Evolutionary conservation across 2,329 filamentous ascomycete genomes (phyloP), one percentile per base, ranked within the genome.

Genomic region (Trichoderma afroharzianum): DNA sequence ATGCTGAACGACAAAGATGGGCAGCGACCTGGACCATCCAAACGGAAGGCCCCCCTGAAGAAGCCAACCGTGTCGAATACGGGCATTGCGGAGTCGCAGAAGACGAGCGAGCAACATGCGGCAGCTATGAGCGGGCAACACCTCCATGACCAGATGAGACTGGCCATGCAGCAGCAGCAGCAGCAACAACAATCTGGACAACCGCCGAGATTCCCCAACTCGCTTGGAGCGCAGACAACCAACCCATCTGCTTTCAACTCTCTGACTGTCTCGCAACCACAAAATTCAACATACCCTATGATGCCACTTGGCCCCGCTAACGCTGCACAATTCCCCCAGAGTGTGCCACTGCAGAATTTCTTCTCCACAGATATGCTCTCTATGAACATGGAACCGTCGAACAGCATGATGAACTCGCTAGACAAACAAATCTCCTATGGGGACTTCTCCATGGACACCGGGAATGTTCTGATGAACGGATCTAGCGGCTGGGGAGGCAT

Each of bases 351-450:
- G 50, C 78, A 78, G 64, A 77, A 78, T 30, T 84, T 87, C 71
- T 88, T 86, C 75, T 80, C 86, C 9, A 82, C 84, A 63, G 84
- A 90, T 76, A 78, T 91, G 47, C 83, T 90, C n/a, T 79, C 83
- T 6, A 80, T 88, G 73, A 84, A 84, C 4, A 81, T 90, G 18
- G 85, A 85, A 76, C 85, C 84, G 71, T 80, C 81, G 24, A 82
- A 84, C 72, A 83, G 82, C 3, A 85, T 90, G 68, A 82, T 94
- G 30, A 90, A 91, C 11, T 90, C 93, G 72, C 86, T 95, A 15
- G 92, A 95, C 76, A 87, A 92, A 3, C 92, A 94, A 76, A 88
- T 94, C 74, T 90, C 94, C 2, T 93, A 93, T 73, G 90, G 90
- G 47, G 91, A 90, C 1, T 95, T 94, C 77, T 88, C 76, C 81